Evolutionary conservation across 768 basidiomycete genomes (phyloP).

Genomic region (Termitomyces sp.): DNA sequence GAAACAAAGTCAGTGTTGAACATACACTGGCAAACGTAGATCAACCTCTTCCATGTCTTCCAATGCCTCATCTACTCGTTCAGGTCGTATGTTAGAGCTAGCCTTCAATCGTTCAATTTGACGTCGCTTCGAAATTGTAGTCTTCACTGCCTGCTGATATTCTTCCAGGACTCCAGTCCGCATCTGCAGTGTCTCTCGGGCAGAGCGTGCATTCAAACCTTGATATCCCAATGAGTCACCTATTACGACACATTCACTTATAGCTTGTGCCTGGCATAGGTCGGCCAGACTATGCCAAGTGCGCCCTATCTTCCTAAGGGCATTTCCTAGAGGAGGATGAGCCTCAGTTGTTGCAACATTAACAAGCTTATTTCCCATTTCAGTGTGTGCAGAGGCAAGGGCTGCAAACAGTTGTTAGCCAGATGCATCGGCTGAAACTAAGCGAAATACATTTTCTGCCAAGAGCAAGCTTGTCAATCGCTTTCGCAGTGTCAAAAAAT

Average conservation of each 20-base stretch:
- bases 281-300: conserved; percentile 86
- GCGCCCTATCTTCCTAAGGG: conserved; percentile 81
- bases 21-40: not conserved
- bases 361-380: conserved; percentile 91
- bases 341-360: conserved; percentile 87
- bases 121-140: conserved; percentile 87
- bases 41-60: conserved; percentile 90
- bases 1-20: conserved; percentile 8
- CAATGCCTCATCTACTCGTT: conserved; percentile 84
- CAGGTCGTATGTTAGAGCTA: conserved; percentile 79
- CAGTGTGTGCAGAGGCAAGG: conserved; percentile 71
- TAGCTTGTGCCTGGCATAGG: conserved; percentile 85
- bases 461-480: conserved; percentile 81
- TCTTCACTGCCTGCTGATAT: conserved; percentile 89
- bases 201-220: conserved; percentile 93
- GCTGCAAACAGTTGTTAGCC: conserved; percentile 36
- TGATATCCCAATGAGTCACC: conserved; percentile 98
- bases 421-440: not conserved
- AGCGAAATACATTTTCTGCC: conserved; percentile 63
- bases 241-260: conserved; percentile 91
- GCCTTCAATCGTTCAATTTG: conserved; percentile 87
- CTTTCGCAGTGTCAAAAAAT: conserved; percentile 90
- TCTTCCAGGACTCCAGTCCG: conserved; percentile 91
- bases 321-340: conserved; percentile 78
- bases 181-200: conserved; percentile 90